Base-by-base conservation (phyloP, 2,329 filamentous ascomycete genomes). In the Alternaria panax region DNA sequence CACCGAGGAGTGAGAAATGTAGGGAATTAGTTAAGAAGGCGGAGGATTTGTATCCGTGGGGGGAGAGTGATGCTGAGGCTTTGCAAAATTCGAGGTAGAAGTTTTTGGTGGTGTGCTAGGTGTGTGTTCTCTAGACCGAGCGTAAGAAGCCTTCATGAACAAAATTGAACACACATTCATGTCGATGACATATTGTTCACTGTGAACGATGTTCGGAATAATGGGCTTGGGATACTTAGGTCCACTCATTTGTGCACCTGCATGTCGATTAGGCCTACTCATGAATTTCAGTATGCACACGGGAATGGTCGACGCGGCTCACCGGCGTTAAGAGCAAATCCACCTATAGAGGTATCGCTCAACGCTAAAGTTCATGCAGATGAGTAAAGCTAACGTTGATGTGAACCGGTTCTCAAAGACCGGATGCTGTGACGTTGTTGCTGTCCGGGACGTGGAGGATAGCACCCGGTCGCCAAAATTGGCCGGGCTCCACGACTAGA, bases 31-130 rank as follows among this genome's bases (percentile, higher is more conserved):
- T 82, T 18, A 62, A 62, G 40, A 52, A 67, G 18, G 63, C 76
- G 8, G 78, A 80, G 63, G 32, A 70, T 30, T 59, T 74, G 25
- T 75, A 79, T 66, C 79, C 80, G 2, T 80, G 78, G 74, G 72
- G 78, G 42, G 64, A 75, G 48, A 80, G 79, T 48, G 78, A 81
- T 70, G 75, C 77, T 20, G 60, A 74, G 50, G 64, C 47, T 12
- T 27, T 72, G 46, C 59, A 62, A 48, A 54, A 27, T 14, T n/a
- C 55, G 47, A 58, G 28, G 4, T 54, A 43, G 22, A 18, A 16
- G 20, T 20, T n/a, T 7, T n/a, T 18, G 11, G 18, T 20, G 27
- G n/a, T 5, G 14, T 18, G 3, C 16, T 9, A 16, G 28, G 8
- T 30, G 27, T 7, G 27, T 7, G 7, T 9, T 30, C 5, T 11